These are phyloP conservation scores for Cyphellophora attinorum DNA, from an alignment of 2,329 filamentous ascomycete genomes.

Conservation along the genomic window DNA sequence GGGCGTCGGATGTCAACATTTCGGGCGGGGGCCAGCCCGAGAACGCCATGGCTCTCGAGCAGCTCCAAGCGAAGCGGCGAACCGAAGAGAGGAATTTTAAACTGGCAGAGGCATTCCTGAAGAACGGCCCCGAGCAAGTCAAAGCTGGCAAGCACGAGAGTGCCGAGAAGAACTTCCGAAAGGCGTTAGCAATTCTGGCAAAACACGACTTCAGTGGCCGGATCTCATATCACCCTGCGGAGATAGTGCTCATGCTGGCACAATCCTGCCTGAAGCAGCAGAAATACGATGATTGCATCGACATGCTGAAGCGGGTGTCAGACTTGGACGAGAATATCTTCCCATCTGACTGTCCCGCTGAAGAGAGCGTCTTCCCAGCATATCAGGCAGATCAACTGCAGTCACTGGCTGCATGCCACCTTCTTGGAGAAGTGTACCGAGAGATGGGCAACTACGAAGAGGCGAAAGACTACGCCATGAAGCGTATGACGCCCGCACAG, in stretches of 20 bases:
- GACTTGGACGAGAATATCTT: constrained; percentile 9
- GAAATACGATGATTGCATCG: constrained; percentile 15
- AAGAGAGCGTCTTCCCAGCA: constrained; percentile 1
- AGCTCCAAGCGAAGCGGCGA: background rate
- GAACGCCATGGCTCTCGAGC: background rate
- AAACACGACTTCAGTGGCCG: constrained; percentile 13
- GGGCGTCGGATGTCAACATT: background rate
- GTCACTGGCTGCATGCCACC: constrained; percentile 13
- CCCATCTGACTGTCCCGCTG: constrained; percentile 1
- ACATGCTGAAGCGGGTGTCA: constrained; percentile 12
- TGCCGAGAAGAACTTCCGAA: constrained; percentile 17
- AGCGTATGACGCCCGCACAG: constrained; percentile 13
- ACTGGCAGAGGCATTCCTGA: constrained; percentile 11
- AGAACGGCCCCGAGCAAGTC: constrained; percentile 12
- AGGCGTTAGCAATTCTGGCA: constrained; percentile 12
- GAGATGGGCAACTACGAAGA: constrained; percentile 11
- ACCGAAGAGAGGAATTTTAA: constrained; percentile 11
- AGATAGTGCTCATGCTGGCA: constrained; percentile 14
- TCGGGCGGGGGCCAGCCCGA: no score
- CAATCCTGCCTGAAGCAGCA: constrained; percentile 14
- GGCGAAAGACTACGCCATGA: constrained; percentile 13
- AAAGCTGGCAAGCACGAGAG: constrained; percentile 9
- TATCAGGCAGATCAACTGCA: constrained; percentile 8
- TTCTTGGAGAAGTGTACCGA: constrained; percentile 13
- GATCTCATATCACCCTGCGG: constrained; percentile 14